Evolutionary conservation across 192 early-diverging fungal species (phyloP).

Genomic region (Entomortierella lignicola): DNA sequence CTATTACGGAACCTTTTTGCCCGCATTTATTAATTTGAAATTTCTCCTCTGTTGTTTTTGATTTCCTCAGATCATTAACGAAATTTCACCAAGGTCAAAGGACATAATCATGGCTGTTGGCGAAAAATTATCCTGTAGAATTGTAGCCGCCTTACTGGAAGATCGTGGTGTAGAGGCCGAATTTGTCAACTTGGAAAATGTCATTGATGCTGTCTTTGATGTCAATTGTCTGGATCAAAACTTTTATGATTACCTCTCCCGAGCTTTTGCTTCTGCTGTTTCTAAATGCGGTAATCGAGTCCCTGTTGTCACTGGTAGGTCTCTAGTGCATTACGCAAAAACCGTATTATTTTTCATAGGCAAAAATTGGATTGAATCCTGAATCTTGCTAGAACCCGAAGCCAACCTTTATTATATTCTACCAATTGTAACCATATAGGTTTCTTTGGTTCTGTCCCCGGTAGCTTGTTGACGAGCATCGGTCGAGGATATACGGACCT

Average conservation of each 20-base stretch:
- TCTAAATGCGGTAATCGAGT: slow-evolving; percentile 72
- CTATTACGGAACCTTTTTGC: too few relatives aligned
- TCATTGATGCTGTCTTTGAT: slow-evolving; percentile 86
- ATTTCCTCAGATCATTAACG: slow-evolving; percentile 80
- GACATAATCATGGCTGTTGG: slow-evolving; percentile 96
- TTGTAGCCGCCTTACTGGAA: slow-evolving; percentile 86
- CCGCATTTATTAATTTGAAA: too few relatives aligned
- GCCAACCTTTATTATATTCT: too few relatives aligned
- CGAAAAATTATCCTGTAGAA: slow-evolving; percentile 93
- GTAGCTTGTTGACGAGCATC: slow-evolving; percentile 88
- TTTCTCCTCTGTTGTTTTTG: neutral
- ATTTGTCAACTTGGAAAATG: slow-evolving; percentile 90
- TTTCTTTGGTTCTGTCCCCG: slow-evolving; percentile 98
- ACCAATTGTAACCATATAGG: slow-evolving; percentile 60
- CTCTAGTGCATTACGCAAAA: too few relatives aligned
- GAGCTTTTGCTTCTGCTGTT: slow-evolving; percentile 71
- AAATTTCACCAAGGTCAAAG: slow-evolving; percentile 94
- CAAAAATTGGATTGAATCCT: too few relatives aligned
- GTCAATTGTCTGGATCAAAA: slow-evolving; percentile 83
- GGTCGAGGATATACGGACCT: slow-evolving; percentile 99
- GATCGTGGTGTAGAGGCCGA: slow-evolving; percentile 84
- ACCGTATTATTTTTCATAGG: too few relatives aligned
- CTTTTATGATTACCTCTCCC: slow-evolving; percentile 95
- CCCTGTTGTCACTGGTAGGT: slow-evolving; percentile 89
- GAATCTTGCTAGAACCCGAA: neutral